These are phyloP conservation scores for Cordyceps javanica DNA, from an alignment of 2,329 filamentous ascomycete genomes.

Conservation along the genomic window DNA sequence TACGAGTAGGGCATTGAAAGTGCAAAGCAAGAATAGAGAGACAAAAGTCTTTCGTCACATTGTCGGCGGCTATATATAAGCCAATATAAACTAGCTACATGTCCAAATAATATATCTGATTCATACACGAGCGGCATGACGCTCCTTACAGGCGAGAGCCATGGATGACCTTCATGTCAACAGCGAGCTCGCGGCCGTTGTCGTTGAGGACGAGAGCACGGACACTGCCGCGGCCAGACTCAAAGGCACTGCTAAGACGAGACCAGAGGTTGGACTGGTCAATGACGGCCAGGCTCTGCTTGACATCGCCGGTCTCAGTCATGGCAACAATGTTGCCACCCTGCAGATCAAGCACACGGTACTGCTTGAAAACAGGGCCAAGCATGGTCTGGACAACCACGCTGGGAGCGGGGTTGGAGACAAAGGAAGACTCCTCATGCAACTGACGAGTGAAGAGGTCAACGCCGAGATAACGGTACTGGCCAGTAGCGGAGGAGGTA, in stretches of 20 bases:
- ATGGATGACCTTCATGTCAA: constrained; percentile 99
- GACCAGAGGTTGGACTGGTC: constrained; percentile 87
- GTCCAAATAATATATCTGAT: constrained; percentile 5
- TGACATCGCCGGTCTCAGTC: constrained; percentile 98
- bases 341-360: constrained; percentile 96
- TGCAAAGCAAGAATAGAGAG: neutral
- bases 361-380: constrained; percentile 99
- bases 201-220: constrained; percentile 95
- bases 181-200: constrained; percentile 85
- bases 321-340: constrained; percentile 86
- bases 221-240: constrained; percentile 86
- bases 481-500: constrained; percentile 92
- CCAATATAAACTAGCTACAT: constrained; percentile 14
- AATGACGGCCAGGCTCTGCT: constrained; percentile 88
- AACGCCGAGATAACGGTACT: constrained; percentile 99
- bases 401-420: constrained; percentile 93
- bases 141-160: constrained; percentile 55
- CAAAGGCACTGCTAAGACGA: constrained; percentile 77
- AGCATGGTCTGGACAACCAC: constrained; percentile 99
- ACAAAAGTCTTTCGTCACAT: neutral
- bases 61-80: constrained; percentile 4
- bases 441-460: constrained; percentile 99
- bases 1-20: too few species aligned
- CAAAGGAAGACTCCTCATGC: constrained; percentile 96
- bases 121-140: constrained; percentile 9